phyloP scores from a whole-genome alignment of 345 rosid species.

The Gossypioides kirkii region DNA sequence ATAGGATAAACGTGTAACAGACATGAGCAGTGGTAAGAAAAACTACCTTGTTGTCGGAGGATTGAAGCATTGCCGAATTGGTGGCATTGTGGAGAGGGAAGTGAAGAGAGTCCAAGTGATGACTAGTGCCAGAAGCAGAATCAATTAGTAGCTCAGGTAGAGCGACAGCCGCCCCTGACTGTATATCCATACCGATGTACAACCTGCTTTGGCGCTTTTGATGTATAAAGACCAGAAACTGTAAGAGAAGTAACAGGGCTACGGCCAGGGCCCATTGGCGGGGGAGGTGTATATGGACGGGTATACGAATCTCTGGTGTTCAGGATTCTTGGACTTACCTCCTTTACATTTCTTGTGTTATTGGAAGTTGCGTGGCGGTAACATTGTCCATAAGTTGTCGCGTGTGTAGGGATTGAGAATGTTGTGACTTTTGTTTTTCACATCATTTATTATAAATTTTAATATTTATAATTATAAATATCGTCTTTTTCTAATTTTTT shows the following conservation, averaged over 20 bases:
- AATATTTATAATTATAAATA: no score
- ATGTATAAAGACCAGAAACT: not conserved
- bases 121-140: not conserved
- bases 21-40: not conserved
- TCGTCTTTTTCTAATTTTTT: no score
- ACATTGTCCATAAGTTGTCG: no score
- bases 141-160: not conserved
- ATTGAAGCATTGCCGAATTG: not conserved
- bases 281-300: slow-evolving; percentile 21
- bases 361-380: no score
- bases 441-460: no score
- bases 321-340: no score
- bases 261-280: slow-evolving; percentile 42
- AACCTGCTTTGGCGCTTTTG: not conserved
- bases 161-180: not conserved
- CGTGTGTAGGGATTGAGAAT: no score
- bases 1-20: not conserved
- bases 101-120: not conserved
- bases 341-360: no score
- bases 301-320: no score
- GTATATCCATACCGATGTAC: not conserved
- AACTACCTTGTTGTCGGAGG: not conserved
- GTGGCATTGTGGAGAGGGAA: not conserved
- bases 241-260: not conserved
- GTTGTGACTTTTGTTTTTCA: no score